These are phyloP conservation scores for Nevesoporus exiguus DNA, from an alignment of 768 basidiomycete species.

Conservation along the genomic window DNA sequence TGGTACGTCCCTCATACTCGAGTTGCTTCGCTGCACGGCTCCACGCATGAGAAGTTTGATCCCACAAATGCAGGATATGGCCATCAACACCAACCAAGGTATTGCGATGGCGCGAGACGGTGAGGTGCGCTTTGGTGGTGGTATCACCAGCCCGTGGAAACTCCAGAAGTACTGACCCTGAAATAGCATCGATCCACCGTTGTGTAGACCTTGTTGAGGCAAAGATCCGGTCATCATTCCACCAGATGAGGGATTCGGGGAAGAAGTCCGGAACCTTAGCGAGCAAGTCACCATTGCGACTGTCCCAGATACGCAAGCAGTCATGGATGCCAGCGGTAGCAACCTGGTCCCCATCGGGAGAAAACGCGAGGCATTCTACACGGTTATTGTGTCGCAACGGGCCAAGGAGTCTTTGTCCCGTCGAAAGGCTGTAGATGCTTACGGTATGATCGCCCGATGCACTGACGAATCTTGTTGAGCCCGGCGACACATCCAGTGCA, in stretches of 20 bases:
- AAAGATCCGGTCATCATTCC: conserved; percentile 14
- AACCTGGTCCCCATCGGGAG: conserved; percentile 12
- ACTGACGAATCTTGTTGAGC: conserved; percentile 15
- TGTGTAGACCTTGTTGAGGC: conserved; percentile 7
- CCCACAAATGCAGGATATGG: conserved; percentile 7
- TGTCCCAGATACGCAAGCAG: conserved; percentile 14
- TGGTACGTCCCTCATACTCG: neutral
- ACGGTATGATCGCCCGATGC: conserved; percentile 5
- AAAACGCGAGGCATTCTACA: conserved; percentile 14
- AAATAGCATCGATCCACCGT: conserved; percentile 10
- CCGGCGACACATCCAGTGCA: conserved; percentile 14
- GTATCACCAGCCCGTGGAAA: neutral
- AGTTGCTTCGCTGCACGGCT: neutral
- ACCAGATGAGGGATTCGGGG: conserved; percentile 18
- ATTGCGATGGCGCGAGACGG: conserved; percentile 9
- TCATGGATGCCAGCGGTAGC: conserved; percentile 8
- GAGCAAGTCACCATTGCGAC: conserved; percentile 3
- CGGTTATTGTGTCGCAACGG: conserved; percentile 9
- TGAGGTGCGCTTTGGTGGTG: neutral
- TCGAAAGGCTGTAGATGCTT: conserved; percentile 12
- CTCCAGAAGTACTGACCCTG: conserved; percentile 11
- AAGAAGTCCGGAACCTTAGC: neutral
- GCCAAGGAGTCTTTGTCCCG: conserved; percentile 11
- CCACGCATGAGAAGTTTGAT: conserved; percentile 7
- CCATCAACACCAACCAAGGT: conserved; percentile 5